Evolutionary conservation across 2,329 filamentous ascomycete genomes (phyloP).

Genomic region (Ceratocystiopsis brevicomis): DNA sequence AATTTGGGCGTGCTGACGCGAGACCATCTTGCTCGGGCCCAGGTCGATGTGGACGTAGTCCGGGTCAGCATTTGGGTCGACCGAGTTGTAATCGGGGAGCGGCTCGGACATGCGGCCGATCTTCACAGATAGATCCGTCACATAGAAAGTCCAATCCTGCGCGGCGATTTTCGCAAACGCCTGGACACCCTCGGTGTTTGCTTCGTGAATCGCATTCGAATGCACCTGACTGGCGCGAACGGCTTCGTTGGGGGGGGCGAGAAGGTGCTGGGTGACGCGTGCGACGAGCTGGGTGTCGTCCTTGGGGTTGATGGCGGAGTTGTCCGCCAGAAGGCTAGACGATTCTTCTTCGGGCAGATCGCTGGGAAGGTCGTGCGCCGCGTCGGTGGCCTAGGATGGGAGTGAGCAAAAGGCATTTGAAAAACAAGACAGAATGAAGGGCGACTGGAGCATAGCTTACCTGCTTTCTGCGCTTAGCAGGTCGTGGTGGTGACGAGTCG

Average conservation of each 20-base stretch:
- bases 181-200: constrained; percentile 41
- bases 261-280: constrained; percentile 33
- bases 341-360: constrained; percentile 27
- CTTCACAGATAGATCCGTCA: constrained; percentile 54
- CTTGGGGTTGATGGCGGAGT: constrained; percentile 19
- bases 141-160: constrained; percentile 69
- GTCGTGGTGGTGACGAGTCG: constrained; percentile 39
- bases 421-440: not conserved
- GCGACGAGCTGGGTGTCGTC: constrained; percentile 38
- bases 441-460: constrained; percentile 17
- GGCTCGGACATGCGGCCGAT: constrained; percentile 53
- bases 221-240: constrained; percentile 44
- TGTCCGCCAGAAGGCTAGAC: constrained; percentile 24
- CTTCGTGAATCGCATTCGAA: constrained; percentile 43
- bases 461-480: constrained; percentile 47
- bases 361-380: constrained; percentile 18
- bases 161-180: constrained; percentile 72
- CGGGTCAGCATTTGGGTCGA: constrained; percentile 26
- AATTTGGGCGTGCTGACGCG: constrained; percentile 57
- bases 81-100: constrained; percentile 17
- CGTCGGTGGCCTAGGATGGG: too few relatives aligned
- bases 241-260: constrained; percentile 21
- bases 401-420: not conserved
- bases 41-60: constrained; percentile 67
- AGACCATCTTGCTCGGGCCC: constrained; percentile 65